Base-by-base conservation (phyloP, 345 rosid species). In the Sapria himalayana region DNA sequence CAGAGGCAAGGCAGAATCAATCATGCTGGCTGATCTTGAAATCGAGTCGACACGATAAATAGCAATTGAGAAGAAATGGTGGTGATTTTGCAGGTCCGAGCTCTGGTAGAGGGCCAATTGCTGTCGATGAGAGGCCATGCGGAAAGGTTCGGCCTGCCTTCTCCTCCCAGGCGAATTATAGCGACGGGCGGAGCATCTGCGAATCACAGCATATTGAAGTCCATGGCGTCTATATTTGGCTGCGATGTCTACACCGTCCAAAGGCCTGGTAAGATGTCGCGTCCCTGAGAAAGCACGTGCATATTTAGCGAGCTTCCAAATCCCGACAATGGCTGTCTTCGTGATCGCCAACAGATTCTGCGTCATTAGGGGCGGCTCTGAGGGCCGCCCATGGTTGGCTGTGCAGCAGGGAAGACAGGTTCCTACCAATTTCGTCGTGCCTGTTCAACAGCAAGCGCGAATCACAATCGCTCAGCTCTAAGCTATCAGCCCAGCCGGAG, bases 111-210 rank as follows among this genome's bases (percentile, higher is more conserved):
- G 59, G 94, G 98, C 19, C 93, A 89, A 54, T 43, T 89, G 41
- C 91, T 86, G 43, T 78, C 93, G 0, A 86, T 73, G 76, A 64
- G 93, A 22, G 94, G 71, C 33, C 94, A 82, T 32, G 56, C 82
- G 13, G 94, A 89, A 62, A 71, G 94, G 51, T 82, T 70, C 29
- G 91, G 94, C 23, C 66, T 89, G 93, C 91, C 93, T 35, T 63
- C 69, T 43, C 92, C 92, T 55, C 93, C 94, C 1, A 69, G 53
- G 43, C 65, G 98, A 41, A 74, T 89, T 41, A 76, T 79, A 41
- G 94, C 98, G 21, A 74, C 91, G 0, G 93, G 94, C 25, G 93
- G 94, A 61, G 94, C 94, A 52, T 82, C 94, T 7, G 67, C 91
- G 39, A 76, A 82, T 22, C 60, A 71, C 7, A 65, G 62, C 48